A percentile compares a stretch with the other conserved stretches of the same genome.
Evolutionary conservation across 768 basidiomycete genomes (phyloP).

Genomic region (Leucocoprinus leucothites): DNA sequence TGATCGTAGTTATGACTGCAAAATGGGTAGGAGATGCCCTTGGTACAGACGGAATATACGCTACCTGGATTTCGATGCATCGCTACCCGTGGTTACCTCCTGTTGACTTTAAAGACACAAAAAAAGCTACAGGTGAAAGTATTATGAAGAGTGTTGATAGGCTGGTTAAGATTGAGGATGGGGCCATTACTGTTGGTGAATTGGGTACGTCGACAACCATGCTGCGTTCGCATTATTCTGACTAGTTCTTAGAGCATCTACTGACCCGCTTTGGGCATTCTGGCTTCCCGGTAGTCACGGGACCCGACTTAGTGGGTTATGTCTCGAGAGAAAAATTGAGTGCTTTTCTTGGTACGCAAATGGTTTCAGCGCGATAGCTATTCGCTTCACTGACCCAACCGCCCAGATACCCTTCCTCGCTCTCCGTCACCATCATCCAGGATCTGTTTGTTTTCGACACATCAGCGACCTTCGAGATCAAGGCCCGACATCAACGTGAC

Average conservation of each 20-base stretch:
- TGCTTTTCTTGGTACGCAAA: conserved; percentile 30
- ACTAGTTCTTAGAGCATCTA: conserved; percentile 21
- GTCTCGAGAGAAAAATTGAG: conserved; percentile 54
- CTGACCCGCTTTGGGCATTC: conserved; percentile 45
- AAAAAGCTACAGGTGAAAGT: conserved; percentile 56
- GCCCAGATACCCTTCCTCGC: conserved; percentile 18
- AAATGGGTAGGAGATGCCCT: conserved; percentile 78
- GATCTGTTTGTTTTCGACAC: conserved; percentile 41
- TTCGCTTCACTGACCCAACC: not conserved
- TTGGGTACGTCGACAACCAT: conserved; percentile 32
- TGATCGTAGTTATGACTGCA: conserved; percentile 74
- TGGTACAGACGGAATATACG: conserved; percentile 66
- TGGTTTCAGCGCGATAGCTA: not conserved
- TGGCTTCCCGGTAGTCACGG: conserved; percentile 63
- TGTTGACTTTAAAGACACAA: conserved; percentile 55
- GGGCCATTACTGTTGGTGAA: conserved; percentile 41
- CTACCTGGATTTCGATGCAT: conserved; percentile 69
- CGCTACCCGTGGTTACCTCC: conserved; percentile 71
- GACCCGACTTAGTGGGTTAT: conserved; percentile 54
- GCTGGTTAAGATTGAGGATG: conserved; percentile 53
- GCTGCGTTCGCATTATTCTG: not conserved
- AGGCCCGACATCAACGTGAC: not conserved
- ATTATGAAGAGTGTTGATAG: conserved; percentile 54
- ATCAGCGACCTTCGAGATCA: not conserved
- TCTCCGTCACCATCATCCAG: conserved; percentile 12